Conservation (phyloP, 148 eudicot species). For the Persicaria tinctoria region DNA sequence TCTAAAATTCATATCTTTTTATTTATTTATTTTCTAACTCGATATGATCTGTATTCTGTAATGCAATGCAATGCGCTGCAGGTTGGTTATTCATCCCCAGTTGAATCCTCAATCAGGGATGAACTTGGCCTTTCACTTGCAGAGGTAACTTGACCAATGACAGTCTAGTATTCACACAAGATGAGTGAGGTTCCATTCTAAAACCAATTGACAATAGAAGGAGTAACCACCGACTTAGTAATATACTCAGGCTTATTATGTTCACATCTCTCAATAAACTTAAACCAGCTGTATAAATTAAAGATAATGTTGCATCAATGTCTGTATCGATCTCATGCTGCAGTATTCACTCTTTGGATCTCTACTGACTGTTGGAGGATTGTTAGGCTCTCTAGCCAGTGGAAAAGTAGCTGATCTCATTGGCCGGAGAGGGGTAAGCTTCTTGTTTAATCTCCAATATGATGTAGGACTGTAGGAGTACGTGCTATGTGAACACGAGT, state of each 20-base stretch:
- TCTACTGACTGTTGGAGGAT: conserved; percentile 55
- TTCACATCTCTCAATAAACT: too few relatives aligned
- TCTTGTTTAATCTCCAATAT: background rate
- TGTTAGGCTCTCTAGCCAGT: conserved; percentile 54
- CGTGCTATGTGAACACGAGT: too few relatives aligned
- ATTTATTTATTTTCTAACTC: background rate
- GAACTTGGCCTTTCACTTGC: conserved; percentile 26
- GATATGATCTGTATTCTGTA: background rate
- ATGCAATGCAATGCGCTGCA: background rate
- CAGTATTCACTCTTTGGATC: conserved; percentile 81
- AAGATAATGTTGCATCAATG: too few relatives aligned
- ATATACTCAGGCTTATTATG: too few relatives aligned
- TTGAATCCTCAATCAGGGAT: conserved; percentile 19
- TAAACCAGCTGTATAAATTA: too few relatives aligned
- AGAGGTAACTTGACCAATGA: background rate
- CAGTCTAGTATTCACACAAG: too few relatives aligned
- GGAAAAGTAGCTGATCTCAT: conserved; percentile 64
- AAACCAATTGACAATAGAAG: too few relatives aligned
- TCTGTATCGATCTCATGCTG: background rate
- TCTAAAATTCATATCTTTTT: background rate
- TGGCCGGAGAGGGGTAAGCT: conserved; percentile 62
- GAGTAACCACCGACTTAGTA: too few relatives aligned
- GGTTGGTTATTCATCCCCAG: conserved; percentile 32
- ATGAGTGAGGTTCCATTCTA: too few relatives aligned
- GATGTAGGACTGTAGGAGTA: too few relatives aligned